Evolutionary conservation across 495 filamentous ascomycete genomes (phyloP).

Genomic region (Chaetomidium leptoderma): DNA sequence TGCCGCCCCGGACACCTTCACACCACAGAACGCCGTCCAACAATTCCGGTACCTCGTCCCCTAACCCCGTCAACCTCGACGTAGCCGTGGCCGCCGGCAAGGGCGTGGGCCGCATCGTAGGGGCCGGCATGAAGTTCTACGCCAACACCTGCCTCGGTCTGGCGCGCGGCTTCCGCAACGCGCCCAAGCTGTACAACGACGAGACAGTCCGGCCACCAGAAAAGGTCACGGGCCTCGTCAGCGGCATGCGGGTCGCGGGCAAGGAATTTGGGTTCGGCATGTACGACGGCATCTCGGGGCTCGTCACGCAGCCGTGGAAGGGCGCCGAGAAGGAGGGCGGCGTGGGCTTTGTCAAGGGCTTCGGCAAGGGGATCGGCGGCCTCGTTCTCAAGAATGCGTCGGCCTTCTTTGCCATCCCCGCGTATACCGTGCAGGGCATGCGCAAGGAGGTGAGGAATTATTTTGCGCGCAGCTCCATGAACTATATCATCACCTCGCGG

Average conservation of each 20-base stretch:
- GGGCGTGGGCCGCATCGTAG: slow-evolving; percentile 62
- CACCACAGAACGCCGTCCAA: neutral
- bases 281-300: slow-evolving; percentile 66
- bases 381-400: slow-evolving; percentile 65
- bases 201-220: slow-evolving; percentile 63
- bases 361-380: slow-evolving; percentile 72
- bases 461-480: slow-evolving; percentile 58
- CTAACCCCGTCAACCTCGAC: slow-evolving; percentile 43
- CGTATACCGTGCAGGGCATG: slow-evolving; percentile 70
- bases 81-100: slow-evolving; percentile 57
- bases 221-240: slow-evolving; percentile 66
- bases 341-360: slow-evolving; percentile 66
- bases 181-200: slow-evolving; percentile 73
- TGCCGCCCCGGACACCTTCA: slow-evolving; percentile 6
- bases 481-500: slow-evolving; percentile 68
- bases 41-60: slow-evolving; percentile 10
- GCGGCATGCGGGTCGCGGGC: slow-evolving; percentile 61
- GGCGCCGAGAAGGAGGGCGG: slow-evolving; percentile 66
- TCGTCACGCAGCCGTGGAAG: slow-evolving; percentile 64
- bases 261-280: slow-evolving; percentile 65
- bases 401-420: slow-evolving; percentile 62
- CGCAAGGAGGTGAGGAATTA: slow-evolving; percentile 66
- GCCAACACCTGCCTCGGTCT: slow-evolving; percentile 76
- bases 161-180: slow-evolving; percentile 82
- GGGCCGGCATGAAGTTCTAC: slow-evolving; percentile 66